These are phyloP conservation scores for Deuterostichococcus epilithicus DNA, from an alignment of 139 green algal genomes.

Conservation along the genomic window DNA sequence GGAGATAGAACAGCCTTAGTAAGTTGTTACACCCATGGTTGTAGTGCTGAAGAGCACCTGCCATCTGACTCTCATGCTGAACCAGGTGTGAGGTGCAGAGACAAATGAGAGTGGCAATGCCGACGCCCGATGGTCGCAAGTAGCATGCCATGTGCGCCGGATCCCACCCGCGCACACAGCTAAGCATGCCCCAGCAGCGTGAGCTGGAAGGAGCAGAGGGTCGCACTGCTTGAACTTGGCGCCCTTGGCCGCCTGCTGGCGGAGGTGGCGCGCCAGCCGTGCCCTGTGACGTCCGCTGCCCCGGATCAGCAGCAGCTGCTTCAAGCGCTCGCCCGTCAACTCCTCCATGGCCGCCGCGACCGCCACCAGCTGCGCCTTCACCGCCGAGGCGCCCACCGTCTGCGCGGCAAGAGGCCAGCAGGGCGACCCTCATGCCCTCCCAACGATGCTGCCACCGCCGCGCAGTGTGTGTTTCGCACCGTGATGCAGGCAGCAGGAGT, in stretches of 20 bases:
- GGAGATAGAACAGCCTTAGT: background rate
- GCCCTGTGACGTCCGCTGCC: constrained; percentile 40
- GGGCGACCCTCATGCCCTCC: constrained; percentile 14
- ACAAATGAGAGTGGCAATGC: background rate
- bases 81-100: background rate
- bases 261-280: constrained; percentile 29
- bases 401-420: constrained; percentile 27
- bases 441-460: background rate
- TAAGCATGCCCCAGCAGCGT: background rate
- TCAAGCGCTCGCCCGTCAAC: constrained; percentile 29
- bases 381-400: constrained; percentile 17
- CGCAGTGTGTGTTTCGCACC: background rate
- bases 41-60: no score
- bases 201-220: background rate
- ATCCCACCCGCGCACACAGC: background rate
- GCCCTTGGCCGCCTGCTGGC: constrained; percentile 50
- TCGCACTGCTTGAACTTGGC: constrained; percentile 29
- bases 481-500: background rate
- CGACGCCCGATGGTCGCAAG: background rate
- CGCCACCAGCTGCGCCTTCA: constrained; percentile 23
- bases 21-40: background rate
- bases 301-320: constrained; percentile 48
- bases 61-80: background rate
- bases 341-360: constrained; percentile 19
- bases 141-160: background rate